Evolutionary conservation across 306 rosid genomes (phyloP), one percentile per base, ranked within the genome.

Genomic region (Quercus engelmannii): DNA sequence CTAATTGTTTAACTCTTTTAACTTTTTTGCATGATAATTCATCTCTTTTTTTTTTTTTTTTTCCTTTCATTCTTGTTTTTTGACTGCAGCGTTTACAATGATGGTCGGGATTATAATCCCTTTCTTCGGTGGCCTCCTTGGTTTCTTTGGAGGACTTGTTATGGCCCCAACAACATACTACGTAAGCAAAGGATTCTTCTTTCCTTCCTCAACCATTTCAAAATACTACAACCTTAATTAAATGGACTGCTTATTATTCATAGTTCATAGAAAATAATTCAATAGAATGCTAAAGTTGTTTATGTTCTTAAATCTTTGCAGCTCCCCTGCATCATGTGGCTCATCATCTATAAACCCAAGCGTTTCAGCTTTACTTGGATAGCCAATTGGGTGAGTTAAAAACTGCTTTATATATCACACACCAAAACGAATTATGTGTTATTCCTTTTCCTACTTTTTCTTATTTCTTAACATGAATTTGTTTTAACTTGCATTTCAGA

Each of bases 291-390:
- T 62, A n/a, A 68, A 9, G 35, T 52, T 33, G 41, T 74, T 61
- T 26, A 20, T 5, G 21, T 23, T 78, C 54, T 49, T 18, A 69
- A 10, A 11, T 78, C 35, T 63, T 46, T 88, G 80, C 88, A 92
- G 98, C 87, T 94, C 15, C 98, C 98, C 2, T 94, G 98, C 83
- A 80, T 87, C 65, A 90, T 92, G 78, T 94, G 98, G 98, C 90
- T 94, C 6, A 80, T 52, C 55, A 28, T 94, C 78, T 55, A 73
- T 86, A 89, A 92, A 64, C 98, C 98, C 5, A 87, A 38, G 75
- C 80, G 17, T 69, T 94, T 88, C 83, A 25, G 90, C 74, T 71
- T 86, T 61, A 89, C 97, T 72, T 94, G 98, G 98, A 71, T 4
- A 4, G 1, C 67, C 19, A 94, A 94, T 33, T 94, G 97, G 93